phyloP scores from a whole-genome alignment of 345 rosid species.

The Gynandropsis gynandra region DNA sequence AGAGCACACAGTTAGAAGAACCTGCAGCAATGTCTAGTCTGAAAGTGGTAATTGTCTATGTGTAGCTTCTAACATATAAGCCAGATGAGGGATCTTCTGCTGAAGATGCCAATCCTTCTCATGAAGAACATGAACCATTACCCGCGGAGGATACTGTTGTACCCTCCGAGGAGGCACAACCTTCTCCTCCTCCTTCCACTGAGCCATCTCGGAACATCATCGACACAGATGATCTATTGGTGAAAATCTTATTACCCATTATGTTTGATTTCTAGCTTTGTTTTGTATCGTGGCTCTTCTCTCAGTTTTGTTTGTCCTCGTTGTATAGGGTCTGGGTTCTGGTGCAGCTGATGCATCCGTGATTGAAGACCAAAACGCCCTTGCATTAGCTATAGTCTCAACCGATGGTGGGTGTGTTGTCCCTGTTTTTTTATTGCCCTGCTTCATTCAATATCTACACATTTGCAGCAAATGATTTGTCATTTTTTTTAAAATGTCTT shows the following conservation, averaged over 20 bases:
- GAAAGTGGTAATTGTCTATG: conserved; percentile 16
- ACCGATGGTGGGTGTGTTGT: conserved; percentile 42
- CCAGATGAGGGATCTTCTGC: conserved; percentile 59
- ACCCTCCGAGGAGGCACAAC: conserved; percentile 36
- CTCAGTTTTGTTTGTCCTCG: conserved; percentile 13
- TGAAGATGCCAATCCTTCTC: conserved; percentile 43
- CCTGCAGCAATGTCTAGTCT: not conserved
- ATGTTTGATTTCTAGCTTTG: conserved; percentile 4
- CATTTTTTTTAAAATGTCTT: not conserved
- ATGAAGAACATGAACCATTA: conserved; percentile 49
- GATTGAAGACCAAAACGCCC: conserved; percentile 84
- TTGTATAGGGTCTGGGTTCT: conserved; percentile 60
- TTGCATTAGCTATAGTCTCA: conserved; percentile 85
- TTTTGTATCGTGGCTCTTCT: not conserved
- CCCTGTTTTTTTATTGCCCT: not conserved
- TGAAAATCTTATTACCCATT: conserved; percentile 23
- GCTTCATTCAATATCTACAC: not conserved
- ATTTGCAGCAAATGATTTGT: not conserved
- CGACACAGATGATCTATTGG: conserved; percentile 82
- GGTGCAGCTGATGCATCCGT: conserved; percentile 48
- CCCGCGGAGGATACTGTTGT: conserved; percentile 42
- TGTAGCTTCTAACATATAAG: conserved; percentile 74
- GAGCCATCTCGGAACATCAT: conserved; percentile 45
- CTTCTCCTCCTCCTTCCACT: conserved; percentile 40
- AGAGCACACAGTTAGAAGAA: not conserved